phyloP scores from a whole-genome alignment of 2,329 filamentous ascomycete species.

The Phialophora macrospora region DNA sequence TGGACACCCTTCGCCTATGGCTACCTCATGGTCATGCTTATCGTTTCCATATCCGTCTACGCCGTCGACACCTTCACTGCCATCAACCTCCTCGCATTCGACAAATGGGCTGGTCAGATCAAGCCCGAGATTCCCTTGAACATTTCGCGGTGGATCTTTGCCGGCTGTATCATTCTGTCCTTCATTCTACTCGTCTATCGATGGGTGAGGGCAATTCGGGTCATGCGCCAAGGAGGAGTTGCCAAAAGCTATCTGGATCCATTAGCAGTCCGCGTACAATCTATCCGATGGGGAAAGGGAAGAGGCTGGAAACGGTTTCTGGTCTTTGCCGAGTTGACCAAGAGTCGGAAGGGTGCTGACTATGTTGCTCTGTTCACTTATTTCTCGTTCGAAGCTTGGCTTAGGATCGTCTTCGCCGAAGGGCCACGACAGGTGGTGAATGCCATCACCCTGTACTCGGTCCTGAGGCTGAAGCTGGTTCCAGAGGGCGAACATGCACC shows the following conservation, averaged over 20 bases:
- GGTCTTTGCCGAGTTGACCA: slow-evolving; percentile 89
- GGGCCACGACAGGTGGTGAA: slow-evolving; percentile 92
- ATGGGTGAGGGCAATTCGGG: slow-evolving; percentile 76
- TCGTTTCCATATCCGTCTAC: slow-evolving; percentile 83
- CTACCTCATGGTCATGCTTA: slow-evolving; percentile 79
- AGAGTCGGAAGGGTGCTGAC: slow-evolving; percentile 86
- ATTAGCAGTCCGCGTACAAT: slow-evolving; percentile 82
- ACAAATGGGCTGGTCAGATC: slow-evolving; percentile 85
- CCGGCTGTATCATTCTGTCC: slow-evolving; percentile 86
- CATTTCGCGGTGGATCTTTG: slow-evolving; percentile 93
- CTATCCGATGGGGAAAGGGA: slow-evolving; percentile 72
- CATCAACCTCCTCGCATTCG: slow-evolving; percentile 85
- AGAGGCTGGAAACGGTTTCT: slow-evolving; percentile 87
- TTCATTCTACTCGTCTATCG: slow-evolving; percentile 81
- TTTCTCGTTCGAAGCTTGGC: slow-evolving; percentile 81
- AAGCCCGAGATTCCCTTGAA: slow-evolving; percentile 75
- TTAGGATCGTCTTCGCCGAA: slow-evolving; percentile 87
- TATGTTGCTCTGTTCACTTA: slow-evolving; percentile 91
- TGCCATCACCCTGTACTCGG: slow-evolving; percentile 81
- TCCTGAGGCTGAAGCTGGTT: slow-evolving; percentile 77
- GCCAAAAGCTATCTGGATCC: slow-evolving; percentile 91
- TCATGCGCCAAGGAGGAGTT: slow-evolving; percentile 83
- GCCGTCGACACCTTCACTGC: slow-evolving; percentile 91
- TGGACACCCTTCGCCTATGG: slow-evolving; percentile 78
- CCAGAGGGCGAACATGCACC: slow-evolving; percentile 60